Conservation (phyloP, 768 basidiomycete species). For the Russula earlei region DNA sequence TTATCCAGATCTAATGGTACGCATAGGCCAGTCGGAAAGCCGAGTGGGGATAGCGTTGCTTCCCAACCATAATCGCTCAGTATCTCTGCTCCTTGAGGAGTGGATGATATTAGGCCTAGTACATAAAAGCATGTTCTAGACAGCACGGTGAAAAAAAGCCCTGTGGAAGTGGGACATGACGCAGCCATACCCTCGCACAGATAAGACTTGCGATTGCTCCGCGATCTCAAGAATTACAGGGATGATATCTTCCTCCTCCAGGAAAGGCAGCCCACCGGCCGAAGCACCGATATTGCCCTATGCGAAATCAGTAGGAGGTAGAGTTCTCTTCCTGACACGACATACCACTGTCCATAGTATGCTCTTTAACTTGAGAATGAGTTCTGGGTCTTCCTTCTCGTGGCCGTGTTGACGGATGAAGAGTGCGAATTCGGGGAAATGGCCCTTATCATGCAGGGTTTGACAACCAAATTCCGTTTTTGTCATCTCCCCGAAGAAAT, state of each 20-base stretch:
- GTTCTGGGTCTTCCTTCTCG: conserved; percentile 73
- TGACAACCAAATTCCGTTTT: conserved; percentile 94
- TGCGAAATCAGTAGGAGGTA: conserved; percentile 1
- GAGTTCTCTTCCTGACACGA: not conserved
- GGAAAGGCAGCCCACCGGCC: conserved; percentile 82
- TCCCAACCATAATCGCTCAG: conserved; percentile 92
- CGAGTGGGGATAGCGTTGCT: conserved; percentile 77
- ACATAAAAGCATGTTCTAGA: conserved; percentile 92
- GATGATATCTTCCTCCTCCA: conserved; percentile 93
- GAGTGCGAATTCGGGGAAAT: conserved; percentile 84
- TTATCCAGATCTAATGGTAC: conserved; percentile 76
- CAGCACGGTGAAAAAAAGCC: not conserved
- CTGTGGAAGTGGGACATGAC: not conserved
- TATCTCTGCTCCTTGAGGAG: conserved; percentile 86
- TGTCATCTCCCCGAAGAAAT: conserved; percentile 97
- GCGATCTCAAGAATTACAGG: conserved; percentile 87
- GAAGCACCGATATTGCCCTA: conserved; percentile 94
- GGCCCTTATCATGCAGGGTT: conserved; percentile 80
- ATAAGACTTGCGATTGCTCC: conserved; percentile 79
- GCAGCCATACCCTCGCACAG: conserved; percentile 77
- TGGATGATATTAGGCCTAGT: conserved; percentile 85
- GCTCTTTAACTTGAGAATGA: conserved; percentile 87
- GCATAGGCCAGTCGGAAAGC: conserved; percentile 82
- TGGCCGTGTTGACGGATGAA: conserved; percentile 82
- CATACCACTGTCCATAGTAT: conserved; percentile 90